A percentile compares a stretch with the other conserved stretches of the same genome.
These are phyloP conservation scores for Babesia sp. DNA, from an alignment of 169 alveolate genomes.

Conservation along the genomic window DNA sequence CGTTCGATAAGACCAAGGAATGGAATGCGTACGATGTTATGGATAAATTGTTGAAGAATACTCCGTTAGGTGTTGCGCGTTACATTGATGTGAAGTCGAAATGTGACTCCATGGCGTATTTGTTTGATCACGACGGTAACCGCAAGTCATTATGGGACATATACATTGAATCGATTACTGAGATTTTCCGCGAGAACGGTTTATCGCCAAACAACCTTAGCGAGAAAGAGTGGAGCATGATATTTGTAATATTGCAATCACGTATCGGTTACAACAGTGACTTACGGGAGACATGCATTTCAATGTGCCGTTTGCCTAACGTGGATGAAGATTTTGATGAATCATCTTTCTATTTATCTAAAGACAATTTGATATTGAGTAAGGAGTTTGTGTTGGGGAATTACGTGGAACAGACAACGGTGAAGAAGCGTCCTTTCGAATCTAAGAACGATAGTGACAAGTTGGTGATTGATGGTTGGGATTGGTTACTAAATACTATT, in stretches of 20 bases:
- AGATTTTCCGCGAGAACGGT: conserved; percentile 63
- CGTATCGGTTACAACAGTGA: conserved; percentile 62
- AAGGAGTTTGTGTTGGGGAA: conserved; percentile 39
- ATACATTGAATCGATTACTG: conserved; percentile 66
- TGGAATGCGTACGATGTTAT: conserved; percentile 38
- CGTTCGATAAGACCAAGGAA: conserved; percentile 17
- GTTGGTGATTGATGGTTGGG: conserved; percentile 79
- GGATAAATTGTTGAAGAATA: conserved; percentile 36
- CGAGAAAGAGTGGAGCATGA: conserved; percentile 28
- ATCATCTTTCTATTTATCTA: conserved; percentile 16
- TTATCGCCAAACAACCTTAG: conserved; percentile 5
- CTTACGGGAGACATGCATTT: conserved; percentile 60
- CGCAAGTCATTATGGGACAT: conserved; percentile 76
- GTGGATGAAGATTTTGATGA: conserved; percentile 37
- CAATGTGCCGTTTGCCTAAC: conserved; percentile 59
- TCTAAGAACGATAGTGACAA: conserved; percentile 65
- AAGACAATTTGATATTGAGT: conserved; percentile 33
- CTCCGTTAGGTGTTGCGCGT: not conserved
- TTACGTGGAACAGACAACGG: conserved; percentile 46
- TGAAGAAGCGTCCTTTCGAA: conserved; percentile 47
- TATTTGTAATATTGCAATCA: conserved; percentile 53
- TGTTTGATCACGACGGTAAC: conserved; percentile 37
- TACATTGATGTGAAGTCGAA: not conserved
- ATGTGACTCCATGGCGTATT: conserved; percentile 14
- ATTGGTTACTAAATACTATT: conserved; percentile 69